These are phyloP conservation scores for Citrus sp. DNA, from an alignment of 345 rosid species.

Conservation along the genomic window DNA sequence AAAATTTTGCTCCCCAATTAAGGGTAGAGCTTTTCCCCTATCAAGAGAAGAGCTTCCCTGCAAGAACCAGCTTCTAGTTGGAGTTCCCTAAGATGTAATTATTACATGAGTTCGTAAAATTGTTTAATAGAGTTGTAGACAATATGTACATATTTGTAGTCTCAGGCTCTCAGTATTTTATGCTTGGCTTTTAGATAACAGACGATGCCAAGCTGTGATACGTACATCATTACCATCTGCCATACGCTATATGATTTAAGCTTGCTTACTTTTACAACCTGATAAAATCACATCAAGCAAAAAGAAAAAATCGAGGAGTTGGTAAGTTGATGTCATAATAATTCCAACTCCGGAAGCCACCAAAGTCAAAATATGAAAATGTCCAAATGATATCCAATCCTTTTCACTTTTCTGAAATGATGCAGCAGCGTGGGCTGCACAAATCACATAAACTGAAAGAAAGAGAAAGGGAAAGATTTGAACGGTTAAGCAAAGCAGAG, in stretches of 20 bases:
- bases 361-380: conserved; percentile 14
- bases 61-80: neutral
- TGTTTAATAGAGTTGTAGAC: neutral
- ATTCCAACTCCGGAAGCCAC: conserved; percentile 11
- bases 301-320: neutral
- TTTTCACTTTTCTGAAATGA: neutral
- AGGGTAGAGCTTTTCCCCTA: neutral
- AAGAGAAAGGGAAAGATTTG: neutral
- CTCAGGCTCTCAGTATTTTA: no score
- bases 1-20: neutral
- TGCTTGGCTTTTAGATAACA: neutral
- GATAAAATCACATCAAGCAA: neutral
- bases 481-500: neutral
- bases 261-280: neutral
- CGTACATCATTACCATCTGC: neutral
- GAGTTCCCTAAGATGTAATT: no score
- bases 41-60: neutral
- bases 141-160: neutral
- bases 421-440: neutral
- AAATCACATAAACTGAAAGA: neutral
- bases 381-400: neutral
- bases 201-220: neutral
- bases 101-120: no score
- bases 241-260: neutral
- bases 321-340: conserved; percentile 7